phyloP scores from a whole-genome alignment of 305 asterid species.

The Rubia peregrina region DNA sequence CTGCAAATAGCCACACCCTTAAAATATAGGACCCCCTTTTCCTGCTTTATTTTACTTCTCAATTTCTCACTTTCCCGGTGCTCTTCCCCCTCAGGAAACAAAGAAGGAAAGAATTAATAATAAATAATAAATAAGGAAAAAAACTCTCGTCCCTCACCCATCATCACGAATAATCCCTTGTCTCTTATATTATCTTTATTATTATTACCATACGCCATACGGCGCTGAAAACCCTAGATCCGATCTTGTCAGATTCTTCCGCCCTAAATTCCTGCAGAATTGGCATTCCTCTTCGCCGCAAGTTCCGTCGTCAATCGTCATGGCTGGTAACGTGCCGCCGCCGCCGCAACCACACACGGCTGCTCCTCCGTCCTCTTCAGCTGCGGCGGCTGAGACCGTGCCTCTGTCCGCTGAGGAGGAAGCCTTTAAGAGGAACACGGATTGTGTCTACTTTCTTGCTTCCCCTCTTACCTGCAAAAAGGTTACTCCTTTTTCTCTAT shows the following conservation, averaged over 20 bases:
- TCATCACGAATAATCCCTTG: background rate
- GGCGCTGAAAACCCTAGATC: constrained; percentile 16
- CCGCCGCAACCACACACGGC: background rate
- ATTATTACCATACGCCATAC: too few species aligned
- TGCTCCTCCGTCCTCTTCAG: constrained; percentile 4
- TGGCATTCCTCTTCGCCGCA: background rate
- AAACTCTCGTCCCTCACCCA: background rate
- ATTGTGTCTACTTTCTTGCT: constrained; percentile 91
- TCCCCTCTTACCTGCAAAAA: constrained; percentile 94
- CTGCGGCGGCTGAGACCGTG: constrained; percentile 7
- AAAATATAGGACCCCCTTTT: too few species aligned
- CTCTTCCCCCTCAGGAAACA: background rate
- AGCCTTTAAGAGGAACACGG: constrained; percentile 72
- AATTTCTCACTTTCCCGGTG: background rate
- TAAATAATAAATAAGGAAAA: background rate
- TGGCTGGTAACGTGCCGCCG: constrained; percentile 17
- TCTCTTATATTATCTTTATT: constrained; percentile 2
- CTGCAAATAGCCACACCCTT: too few species aligned
- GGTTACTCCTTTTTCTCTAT: constrained; percentile 27
- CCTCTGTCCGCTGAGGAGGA: constrained; percentile 56
- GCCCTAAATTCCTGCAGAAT: background rate
- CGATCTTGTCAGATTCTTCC: constrained; percentile 1
- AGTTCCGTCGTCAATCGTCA: constrained; percentile 1
- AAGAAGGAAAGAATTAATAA: background rate
- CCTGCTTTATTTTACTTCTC: background rate